Evolutionary conservation across 352 stramenopile genomes (phyloP), one percentile per base, ranked within the genome.

Genomic region (Blastocystis sp.): DNA sequence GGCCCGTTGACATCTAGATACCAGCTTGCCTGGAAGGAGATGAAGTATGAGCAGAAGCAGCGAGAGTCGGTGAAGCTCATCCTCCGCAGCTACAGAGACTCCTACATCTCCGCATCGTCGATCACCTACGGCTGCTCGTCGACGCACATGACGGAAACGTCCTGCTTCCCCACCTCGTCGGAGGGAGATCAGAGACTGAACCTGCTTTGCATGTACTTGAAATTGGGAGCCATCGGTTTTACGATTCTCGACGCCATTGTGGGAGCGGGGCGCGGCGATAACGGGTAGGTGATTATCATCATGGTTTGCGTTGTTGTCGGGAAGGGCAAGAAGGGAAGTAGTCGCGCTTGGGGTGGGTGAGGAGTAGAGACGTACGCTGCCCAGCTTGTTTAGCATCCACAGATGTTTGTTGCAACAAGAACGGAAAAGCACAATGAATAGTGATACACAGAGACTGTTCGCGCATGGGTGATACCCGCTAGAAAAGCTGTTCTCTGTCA

Each of bases 211-310:
- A 34, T 61, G 21, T 79, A 79, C 42, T 62, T 79, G 69, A 59
- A 79, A 57, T 79, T 79, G 69, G 69, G 69, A 79, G 69, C 69
- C 9, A 79, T 79, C 24, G 69, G 69, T 38, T 10, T 79, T 11
- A 19, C 24, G 38, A 24, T 66, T 43, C 48, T 81, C 28, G 71
- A 81, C 64, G 71, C 66, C 14, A 42, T 63, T 0, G 71, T 81
- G 66, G 28, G 42, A 6, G 21, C 2, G 28, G 14, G 11, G 28
- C 38, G 10, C 1, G 3, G 10, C 61, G 4, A 21, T 79, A 3
- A 62, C 45, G 28, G 19, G 42, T 79, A 79, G 69, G 14, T 79
- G 9, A 6, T 81, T 3, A 11, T 63, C 17, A 42, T 63, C 71
- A 10, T 52, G 3, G 40, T 21, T 21, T 81, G 48, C 71, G 7